A percentile compares a stretch with the other conserved stretches of the same genome.
phyloP scores from a whole-genome alignment of 768 basidiomycete species.

The Scleroderma bovista region DNA sequence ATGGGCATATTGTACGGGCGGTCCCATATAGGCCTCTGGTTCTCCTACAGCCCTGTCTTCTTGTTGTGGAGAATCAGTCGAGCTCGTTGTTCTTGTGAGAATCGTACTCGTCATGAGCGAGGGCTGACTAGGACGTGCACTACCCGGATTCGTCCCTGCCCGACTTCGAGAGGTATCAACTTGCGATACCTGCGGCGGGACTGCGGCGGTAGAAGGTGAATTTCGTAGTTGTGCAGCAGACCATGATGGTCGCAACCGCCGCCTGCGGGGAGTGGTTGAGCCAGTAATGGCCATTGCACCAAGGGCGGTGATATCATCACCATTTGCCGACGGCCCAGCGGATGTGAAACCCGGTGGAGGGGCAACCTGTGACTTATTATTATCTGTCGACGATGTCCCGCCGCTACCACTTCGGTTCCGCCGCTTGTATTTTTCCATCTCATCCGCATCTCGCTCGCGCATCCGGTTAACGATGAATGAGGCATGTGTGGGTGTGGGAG shows the following conservation, averaged over 20 bases:
- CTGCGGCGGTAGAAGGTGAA: slow-evolving; percentile 33
- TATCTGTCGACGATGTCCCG: slow-evolving; percentile 68
- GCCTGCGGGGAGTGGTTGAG: slow-evolving; percentile 49
- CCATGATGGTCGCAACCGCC: slow-evolving; percentile 60
- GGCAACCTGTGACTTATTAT: slow-evolving; percentile 47
- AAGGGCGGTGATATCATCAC: slow-evolving; percentile 49
- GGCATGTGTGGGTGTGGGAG: slow-evolving; percentile 30
- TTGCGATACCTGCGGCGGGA: slow-evolving; percentile 32
- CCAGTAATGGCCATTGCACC: slow-evolving; percentile 44
- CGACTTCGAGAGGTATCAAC: slow-evolving; percentile 47
- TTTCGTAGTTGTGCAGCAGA: slow-evolving; percentile 74
- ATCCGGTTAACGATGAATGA: slow-evolving; percentile 70
- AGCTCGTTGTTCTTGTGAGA: slow-evolving; percentile 50
- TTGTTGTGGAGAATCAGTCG: slow-evolving; percentile 45
- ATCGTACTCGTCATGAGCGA: slow-evolving; percentile 36
- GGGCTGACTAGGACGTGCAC: slow-evolving; percentile 36
- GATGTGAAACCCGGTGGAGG: slow-evolving; percentile 46
- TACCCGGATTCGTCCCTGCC: slow-evolving; percentile 62
- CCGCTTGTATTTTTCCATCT: slow-evolving; percentile 80
- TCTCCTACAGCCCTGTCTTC: slow-evolving; percentile 38
- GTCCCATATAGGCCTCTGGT: slow-evolving; percentile 51
- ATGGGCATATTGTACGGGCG: slow-evolving; percentile 62
- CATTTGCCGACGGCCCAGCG: slow-evolving; percentile 46
- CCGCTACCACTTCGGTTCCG: slow-evolving; percentile 80
- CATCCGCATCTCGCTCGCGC: slow-evolving; percentile 79